Evolutionary conservation across 805 yeast species (phyloP).

Genomic region (Ogataea angusta): DNA sequence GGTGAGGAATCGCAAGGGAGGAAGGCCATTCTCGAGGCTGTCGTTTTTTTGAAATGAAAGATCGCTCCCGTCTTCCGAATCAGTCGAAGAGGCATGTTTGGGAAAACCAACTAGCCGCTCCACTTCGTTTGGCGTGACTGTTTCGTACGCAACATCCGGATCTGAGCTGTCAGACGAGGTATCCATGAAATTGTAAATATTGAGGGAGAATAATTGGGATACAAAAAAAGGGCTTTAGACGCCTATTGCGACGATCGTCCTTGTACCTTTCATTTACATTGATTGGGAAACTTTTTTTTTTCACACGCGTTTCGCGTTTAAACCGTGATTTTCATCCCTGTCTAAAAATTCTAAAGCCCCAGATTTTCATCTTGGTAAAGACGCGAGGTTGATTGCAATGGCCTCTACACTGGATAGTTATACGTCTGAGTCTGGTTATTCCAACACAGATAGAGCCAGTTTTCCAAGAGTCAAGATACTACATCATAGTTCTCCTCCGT

Average conservation of each 20-base stretch:
- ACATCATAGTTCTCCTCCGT: conserved; percentile 20
- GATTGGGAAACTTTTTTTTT: conserved; percentile 1
- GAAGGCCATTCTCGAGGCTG: background rate
- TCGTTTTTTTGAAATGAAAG: background rate
- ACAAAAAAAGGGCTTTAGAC: conserved; percentile 6
- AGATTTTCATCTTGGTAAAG: background rate
- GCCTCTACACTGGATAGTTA: conserved; percentile 1
- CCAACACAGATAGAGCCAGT: background rate
- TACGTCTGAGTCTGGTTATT: conserved; percentile 1
- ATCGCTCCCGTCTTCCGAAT: background rate
- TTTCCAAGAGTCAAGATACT: conserved; percentile 3
- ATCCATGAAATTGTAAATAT: background rate
- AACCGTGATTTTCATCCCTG: conserved; percentile 10
- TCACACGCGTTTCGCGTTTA: conserved; percentile 9
- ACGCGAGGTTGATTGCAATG: conserved; percentile 5
- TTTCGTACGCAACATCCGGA: conserved; percentile 16
- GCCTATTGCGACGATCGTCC: conserved; percentile 7
- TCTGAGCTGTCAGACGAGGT: conserved; percentile 17
- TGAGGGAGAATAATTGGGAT: background rate
- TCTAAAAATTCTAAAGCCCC: conserved; percentile 5
- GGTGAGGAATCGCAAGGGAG: background rate
- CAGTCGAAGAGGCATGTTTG: conserved; percentile 1
- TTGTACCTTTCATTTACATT: conserved; percentile 1
- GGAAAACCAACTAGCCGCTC: conserved; percentile 11
- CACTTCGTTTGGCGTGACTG: conserved; percentile 10